Percentiles rank a stretch among this genome's conserved stretches.
Evolutionary conservation across 2,329 filamentous ascomycete species (phyloP).

Genomic region (Aspergillus awamori): DNA sequence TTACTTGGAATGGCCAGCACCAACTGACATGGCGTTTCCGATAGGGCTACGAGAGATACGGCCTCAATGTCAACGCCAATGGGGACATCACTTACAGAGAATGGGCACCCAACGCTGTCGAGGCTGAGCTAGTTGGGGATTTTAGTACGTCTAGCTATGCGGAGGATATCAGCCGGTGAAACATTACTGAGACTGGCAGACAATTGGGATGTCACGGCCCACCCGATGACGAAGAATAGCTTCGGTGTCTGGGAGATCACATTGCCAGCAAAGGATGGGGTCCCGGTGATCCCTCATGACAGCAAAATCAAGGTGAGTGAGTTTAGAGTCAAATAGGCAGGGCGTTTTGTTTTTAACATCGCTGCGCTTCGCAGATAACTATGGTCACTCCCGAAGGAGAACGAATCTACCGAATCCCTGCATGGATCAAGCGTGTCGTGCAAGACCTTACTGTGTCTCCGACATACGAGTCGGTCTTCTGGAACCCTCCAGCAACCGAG

Average conservation of each 20-base stretch:
- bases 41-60: constrained; percentile 83
- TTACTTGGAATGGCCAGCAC: neutral
- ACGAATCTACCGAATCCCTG: constrained; percentile 82
- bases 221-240: constrained; percentile 82
- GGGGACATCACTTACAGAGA: constrained; percentile 90
- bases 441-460: constrained; percentile 89
- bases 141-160: constrained; percentile 68
- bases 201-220: constrained; percentile 79
- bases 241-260: constrained; percentile 87
- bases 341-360: neutral
- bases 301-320: constrained; percentile 85
- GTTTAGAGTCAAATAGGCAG: neutral
- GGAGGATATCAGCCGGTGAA: constrained; percentile 9
- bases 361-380: constrained; percentile 64
- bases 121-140: constrained; percentile 87
- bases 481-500: constrained; percentile 82
- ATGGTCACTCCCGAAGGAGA: constrained; percentile 78
- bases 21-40: neutral
- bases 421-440: constrained; percentile 97
- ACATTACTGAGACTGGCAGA: constrained; percentile 57
- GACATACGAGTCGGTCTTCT: constrained; percentile 92
- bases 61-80: constrained; percentile 77
- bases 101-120: constrained; percentile 89
- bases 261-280: constrained; percentile 71
- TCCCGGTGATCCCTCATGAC: constrained; percentile 82